phyloP scores from a whole-genome alignment of 2,329 filamentous ascomycete species.

The Colletotrichum destructivum region DNA sequence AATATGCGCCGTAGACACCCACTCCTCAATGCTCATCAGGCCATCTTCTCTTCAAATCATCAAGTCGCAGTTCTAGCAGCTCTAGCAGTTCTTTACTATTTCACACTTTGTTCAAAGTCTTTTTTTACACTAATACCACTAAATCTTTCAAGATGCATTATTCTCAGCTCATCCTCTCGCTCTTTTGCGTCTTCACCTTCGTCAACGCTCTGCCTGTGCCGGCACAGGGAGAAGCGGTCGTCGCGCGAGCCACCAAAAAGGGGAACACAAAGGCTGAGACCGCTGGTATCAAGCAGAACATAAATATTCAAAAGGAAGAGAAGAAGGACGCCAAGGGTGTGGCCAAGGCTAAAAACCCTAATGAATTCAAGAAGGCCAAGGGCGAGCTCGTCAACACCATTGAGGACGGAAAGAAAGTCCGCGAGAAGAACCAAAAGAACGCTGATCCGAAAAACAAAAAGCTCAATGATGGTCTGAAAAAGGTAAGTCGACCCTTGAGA shows the following conservation, averaged over 20 bases:
- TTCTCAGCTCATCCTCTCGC: slow-evolving; percentile 19
- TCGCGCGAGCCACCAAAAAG: slow-evolving; percentile 19
- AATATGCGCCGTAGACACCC: background rate
- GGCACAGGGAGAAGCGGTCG: slow-evolving; percentile 11
- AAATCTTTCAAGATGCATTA: slow-evolving; percentile 16
- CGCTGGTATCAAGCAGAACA: slow-evolving; percentile 29
- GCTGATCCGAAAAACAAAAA: slow-evolving; percentile 22
- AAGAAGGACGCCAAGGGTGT: slow-evolving; percentile 12
- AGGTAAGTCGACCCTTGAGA: background rate
- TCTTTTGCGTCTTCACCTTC: slow-evolving; percentile 29
- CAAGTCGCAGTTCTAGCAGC: background rate
- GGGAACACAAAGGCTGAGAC: background rate
- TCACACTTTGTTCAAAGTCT: background rate
- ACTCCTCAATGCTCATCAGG: accelerated
- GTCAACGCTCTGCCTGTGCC: slow-evolving; percentile 25
- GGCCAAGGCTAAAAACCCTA: slow-evolving; percentile 5
- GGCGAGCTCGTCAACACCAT: background rate
- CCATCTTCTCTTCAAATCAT: background rate
- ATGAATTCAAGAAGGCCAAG: slow-evolving; percentile 8
- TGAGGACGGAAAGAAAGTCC: background rate
- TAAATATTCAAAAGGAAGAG: slow-evolving; percentile 27
- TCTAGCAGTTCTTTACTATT: background rate
- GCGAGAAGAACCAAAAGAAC: slow-evolving; percentile 16
- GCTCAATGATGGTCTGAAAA: slow-evolving; percentile 19
- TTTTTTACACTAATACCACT: too few relatives aligned